Evolutionary conservation across 2,329 filamentous ascomycete genomes (phyloP).

Genomic region (Fusarium metavorans): DNA sequence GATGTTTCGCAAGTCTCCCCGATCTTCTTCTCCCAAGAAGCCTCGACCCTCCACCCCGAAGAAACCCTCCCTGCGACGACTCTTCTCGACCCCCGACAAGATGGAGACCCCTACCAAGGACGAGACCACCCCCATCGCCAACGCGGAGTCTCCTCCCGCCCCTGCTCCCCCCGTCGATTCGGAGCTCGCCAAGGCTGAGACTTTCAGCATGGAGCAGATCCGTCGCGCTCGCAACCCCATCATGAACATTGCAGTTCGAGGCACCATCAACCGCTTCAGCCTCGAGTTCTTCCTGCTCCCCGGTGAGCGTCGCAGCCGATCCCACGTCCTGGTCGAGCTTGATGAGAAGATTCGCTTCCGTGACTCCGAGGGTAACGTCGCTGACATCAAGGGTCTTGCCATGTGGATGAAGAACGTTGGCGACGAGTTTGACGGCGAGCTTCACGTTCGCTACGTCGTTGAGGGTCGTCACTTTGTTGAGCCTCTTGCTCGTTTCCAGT

Average conservation of each 20-base stretch:
- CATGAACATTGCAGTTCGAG: not conserved
- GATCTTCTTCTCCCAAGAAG: not conserved
- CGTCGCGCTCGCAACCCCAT: not conserved
- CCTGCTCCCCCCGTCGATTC: not conserved
- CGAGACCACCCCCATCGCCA: not conserved
- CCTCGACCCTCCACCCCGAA: not conserved
- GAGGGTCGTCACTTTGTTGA: not conserved
- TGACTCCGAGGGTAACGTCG: not conserved
- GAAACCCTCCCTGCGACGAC: not conserved
- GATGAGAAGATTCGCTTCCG: not conserved
- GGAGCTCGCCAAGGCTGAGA: not conserved
- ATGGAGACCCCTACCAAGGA: not conserved
- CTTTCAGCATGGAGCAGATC: not conserved
- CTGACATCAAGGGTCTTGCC: constrained; percentile 1
- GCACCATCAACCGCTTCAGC: not conserved
- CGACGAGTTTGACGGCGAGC: not conserved
- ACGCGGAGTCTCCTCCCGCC: not conserved
- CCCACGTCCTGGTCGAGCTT: not conserved
- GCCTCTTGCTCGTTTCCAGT: constrained; percentile 9
- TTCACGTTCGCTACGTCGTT: constrained; percentile 12
- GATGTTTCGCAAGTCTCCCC: not conserved
- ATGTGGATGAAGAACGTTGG: constrained; percentile 17
- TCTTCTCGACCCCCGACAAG: not conserved
- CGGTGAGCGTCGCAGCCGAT: not conserved
- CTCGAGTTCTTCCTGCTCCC: not conserved